Conservation (phyloP, 371 early-diverging fungal genomes). For the Umbelopsis sp. region DNA sequence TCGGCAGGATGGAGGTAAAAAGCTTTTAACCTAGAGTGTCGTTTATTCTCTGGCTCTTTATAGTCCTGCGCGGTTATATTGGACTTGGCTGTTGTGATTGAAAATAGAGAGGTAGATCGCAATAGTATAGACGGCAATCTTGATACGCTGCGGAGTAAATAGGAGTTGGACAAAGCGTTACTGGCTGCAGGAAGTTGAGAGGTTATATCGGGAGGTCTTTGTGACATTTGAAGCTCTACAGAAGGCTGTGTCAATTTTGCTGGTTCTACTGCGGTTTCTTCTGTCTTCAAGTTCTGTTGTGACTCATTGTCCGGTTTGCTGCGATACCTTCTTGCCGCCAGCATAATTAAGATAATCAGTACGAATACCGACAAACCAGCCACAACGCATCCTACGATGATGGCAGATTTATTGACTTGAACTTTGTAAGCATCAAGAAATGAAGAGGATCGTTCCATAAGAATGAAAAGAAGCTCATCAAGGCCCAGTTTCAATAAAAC, state of each 20-base stretch:
- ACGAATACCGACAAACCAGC: constrained; percentile 7
- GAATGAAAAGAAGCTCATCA: neutral
- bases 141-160: constrained; percentile 3
- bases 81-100: neutral
- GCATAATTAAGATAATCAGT: neutral
- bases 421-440: neutral
- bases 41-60: neutral
- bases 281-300: neutral
- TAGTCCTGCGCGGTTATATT: neutral
- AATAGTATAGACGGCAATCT: neutral
- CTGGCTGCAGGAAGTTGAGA: neutral
- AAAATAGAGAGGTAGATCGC: neutral
- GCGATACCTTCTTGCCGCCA: neutral
- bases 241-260: neutral
- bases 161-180: neutral
- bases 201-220: neutral
- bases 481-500: neutral
- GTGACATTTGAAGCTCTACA: neutral
- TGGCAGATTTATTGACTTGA: neutral
- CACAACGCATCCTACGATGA: neutral
- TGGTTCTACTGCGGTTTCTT: neutral
- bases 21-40: constrained; percentile 2
- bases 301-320: neutral
- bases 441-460: constrained; percentile 7
- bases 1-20: constrained; percentile 13